phyloP scores from a whole-genome alignment of 2,329 filamentous ascomycete species.

The Zelopaecilomyces penicillatus region DNA sequence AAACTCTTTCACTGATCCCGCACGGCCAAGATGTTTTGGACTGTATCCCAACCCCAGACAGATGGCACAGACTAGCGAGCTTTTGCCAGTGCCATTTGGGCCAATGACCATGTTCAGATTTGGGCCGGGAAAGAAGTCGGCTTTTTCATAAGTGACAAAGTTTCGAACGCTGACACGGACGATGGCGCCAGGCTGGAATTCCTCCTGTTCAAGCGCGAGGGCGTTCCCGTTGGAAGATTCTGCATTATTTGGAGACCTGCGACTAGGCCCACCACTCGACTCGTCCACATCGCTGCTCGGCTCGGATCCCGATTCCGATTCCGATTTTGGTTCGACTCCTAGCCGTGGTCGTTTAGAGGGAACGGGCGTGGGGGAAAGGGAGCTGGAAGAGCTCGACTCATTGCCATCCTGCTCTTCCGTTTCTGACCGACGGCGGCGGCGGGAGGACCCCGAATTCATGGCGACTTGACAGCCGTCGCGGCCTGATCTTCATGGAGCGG shows the following conservation, averaged over 20 bases:
- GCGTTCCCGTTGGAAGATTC: constrained; percentile 8
- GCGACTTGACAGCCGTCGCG: constrained; percentile 1
- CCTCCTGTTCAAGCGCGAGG: constrained; percentile 12
- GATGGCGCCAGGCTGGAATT: constrained; percentile 70
- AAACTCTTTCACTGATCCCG: constrained; percentile 77
- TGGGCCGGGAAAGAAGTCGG: constrained; percentile 84
- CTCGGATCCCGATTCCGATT: constrained; percentile 6
- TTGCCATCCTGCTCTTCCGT: constrained; percentile 27
- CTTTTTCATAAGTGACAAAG: constrained; percentile 91
- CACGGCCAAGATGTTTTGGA: constrained; percentile 74
- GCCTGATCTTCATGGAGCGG: too few relatives aligned
- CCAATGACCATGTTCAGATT: constrained; percentile 98
- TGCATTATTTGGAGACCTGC: too few relatives aligned
- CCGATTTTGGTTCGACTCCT: constrained; percentile 14
- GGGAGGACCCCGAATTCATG: constrained; percentile 22
- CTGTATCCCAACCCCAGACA: constrained; percentile 85
- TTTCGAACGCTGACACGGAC: constrained; percentile 77
- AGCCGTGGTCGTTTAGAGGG: constrained; percentile 30
- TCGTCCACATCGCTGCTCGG: background rate
- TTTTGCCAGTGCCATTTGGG: constrained; percentile 97
- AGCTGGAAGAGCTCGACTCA: constrained; percentile 10
- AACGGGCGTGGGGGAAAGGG: constrained; percentile 18
- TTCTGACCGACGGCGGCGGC: constrained; percentile 36
- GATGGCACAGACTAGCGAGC: constrained; percentile 92
- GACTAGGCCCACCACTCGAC: too few relatives aligned